These are phyloP conservation scores for Basipetospora chlamydospora DNA, from an alignment of 2,329 filamentous ascomycete genomes.

Conservation along the genomic window DNA sequence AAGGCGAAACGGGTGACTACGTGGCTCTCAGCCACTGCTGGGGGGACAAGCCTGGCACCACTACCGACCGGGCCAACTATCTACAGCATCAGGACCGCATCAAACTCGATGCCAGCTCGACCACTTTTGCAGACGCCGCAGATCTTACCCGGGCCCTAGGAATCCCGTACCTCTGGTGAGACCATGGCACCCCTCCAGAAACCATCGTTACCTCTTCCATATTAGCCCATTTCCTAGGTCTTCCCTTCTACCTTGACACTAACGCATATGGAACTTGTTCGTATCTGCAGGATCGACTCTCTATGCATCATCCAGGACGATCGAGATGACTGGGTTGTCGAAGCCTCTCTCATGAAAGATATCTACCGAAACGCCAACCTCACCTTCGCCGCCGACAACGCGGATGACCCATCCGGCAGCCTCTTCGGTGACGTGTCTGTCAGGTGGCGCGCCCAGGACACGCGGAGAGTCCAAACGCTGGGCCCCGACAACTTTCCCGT, in stretches of 20 bases:
- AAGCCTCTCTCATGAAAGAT: conserved; percentile 8
- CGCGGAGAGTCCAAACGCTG: background rate
- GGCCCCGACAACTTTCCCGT: background rate
- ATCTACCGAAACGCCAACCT: conserved; percentile 8
- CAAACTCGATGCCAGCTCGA: background rate
- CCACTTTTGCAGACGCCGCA: background rate
- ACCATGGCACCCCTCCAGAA: no score
- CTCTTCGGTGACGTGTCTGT: conserved; percentile 5
- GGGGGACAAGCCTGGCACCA: background rate
- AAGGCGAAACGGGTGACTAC: background rate
- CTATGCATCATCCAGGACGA: conserved; percentile 11
- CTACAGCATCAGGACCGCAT: background rate
- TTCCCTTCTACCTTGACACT: background rate
- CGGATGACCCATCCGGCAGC: background rate
- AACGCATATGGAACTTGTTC: background rate
- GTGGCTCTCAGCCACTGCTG: background rate
- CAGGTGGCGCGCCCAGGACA: background rate
- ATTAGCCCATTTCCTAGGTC: background rate
- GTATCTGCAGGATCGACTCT: no score
- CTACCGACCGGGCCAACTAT: background rate
- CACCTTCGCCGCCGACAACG: conserved; percentile 8
- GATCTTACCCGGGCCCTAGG: background rate
- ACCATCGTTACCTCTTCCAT: background rate
- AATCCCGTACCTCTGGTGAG: background rate
- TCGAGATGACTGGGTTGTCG: conserved; percentile 8